Percentiles rank a stretch among this genome's conserved stretches.
These are phyloP conservation scores for Turritis glabra DNA, from an alignment of 345 rosid species.

Conservation along the genomic window DNA sequence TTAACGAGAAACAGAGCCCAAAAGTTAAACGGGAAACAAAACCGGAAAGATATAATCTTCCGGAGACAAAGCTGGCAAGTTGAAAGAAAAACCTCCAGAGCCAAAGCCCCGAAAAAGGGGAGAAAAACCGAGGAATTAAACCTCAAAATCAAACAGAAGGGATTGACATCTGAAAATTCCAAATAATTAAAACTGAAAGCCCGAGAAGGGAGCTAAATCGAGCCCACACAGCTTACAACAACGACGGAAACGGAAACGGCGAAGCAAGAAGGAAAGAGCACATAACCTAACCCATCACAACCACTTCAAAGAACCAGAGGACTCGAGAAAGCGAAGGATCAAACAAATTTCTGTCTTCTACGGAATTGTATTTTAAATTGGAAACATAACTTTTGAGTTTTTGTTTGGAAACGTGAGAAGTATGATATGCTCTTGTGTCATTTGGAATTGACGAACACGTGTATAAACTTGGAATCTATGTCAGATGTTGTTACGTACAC, in stretches of 20 bases:
- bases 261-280: not conserved
- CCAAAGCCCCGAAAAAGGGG: too few species aligned
- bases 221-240: not conserved
- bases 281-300: not conserved
- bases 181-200: not conserved
- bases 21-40: not conserved
- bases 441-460: not conserved
- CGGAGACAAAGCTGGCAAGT: too few species aligned
- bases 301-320: not conserved
- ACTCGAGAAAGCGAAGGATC: not conserved
- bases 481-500: conserved; percentile 29
- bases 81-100: too few species aligned
- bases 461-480: conserved; percentile 17
- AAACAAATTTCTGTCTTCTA: not conserved
- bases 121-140: not conserved
- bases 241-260: not conserved
- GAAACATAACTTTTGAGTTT: not conserved
- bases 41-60: not conserved
- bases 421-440: not conserved
- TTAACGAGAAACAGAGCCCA: not conserved
- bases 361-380: not conserved
- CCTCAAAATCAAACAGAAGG: too few species aligned
- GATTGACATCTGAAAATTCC: too few species aligned
- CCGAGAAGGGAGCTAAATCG: not conserved
- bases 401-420: not conserved